A percentile compares a stretch with the other conserved stretches of the same genome.
Conservation (phyloP, 345 rosid genomes). For the Combretum micranthum region DNA sequence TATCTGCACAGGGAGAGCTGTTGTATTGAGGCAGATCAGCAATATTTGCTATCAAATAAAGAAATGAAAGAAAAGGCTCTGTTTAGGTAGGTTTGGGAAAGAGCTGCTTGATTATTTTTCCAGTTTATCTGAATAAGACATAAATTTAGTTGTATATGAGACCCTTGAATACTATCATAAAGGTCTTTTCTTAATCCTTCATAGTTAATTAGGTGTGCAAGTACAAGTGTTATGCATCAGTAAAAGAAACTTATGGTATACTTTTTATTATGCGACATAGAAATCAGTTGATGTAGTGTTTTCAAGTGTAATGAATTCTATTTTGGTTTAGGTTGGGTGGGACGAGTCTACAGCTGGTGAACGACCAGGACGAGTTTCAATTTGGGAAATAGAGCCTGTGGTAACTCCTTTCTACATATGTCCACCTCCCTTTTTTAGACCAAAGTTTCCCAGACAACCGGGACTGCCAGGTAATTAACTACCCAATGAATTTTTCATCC, state of each 20-base stretch:
- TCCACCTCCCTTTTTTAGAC: conserved; percentile 95
- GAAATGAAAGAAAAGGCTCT: not conserved
- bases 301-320: not conserved
- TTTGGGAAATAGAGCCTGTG: conserved; percentile 96
- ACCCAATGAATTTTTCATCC: not conserved
- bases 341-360: conserved; percentile 95
- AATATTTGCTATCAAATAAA: no score
- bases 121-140: not conserved
- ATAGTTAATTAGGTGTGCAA: no score
- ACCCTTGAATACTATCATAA: no score
- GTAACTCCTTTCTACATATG: conserved; percentile 90
- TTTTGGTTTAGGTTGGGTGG: conserved; percentile 79
- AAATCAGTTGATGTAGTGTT: no score
- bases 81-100: not conserved
- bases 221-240: no score
- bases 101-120: not conserved
- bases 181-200: no score
- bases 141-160: no score
- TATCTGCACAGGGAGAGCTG: no score
- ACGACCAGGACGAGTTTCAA: conserved; percentile 77
- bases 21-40: no score
- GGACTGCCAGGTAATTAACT: conserved; percentile 68
- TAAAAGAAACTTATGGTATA: no score
- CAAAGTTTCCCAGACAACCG: conserved; percentile 78
- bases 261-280: no score